Percentiles rank a stretch among this genome's conserved stretches.
Evolutionary conservation across 768 basidiomycete species (phyloP).

Genomic region (Podaxis rugospora): DNA sequence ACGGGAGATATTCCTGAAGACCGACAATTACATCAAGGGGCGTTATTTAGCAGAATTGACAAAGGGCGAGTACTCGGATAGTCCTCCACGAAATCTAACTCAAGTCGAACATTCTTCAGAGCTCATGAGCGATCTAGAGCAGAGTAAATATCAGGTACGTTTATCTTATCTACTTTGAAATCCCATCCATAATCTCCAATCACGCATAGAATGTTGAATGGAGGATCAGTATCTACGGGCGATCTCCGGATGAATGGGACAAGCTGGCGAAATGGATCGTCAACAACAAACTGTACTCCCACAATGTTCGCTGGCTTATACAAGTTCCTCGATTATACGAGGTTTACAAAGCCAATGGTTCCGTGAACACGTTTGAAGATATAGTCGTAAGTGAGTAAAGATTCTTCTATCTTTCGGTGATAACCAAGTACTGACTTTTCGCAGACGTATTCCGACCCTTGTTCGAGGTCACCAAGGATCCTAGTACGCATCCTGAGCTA

Average conservation of each 20-base stretch:
- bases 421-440: background rate
- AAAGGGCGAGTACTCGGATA: slow-evolving; percentile 47
- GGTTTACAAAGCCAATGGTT: slow-evolving; percentile 87
- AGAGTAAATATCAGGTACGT: slow-evolving; percentile 93
- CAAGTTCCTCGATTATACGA: slow-evolving; percentile 94
- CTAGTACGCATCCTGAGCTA: slow-evolving; percentile 84
- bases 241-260: slow-evolving; percentile 87
- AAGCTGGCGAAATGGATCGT: slow-evolving; percentile 97
- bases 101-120: slow-evolving; percentile 41
- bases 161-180: background rate
- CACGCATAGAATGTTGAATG: slow-evolving; percentile 83
- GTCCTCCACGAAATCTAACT: background rate
- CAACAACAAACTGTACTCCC: slow-evolving; percentile 87
- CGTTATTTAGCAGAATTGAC: slow-evolving; percentile 94
- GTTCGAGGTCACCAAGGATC: slow-evolving; percentile 95
- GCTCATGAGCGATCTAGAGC: slow-evolving; percentile 95
- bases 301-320: slow-evolving; percentile 97
- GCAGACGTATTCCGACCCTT: slow-evolving; percentile 89
- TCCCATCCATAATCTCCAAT: background rate
- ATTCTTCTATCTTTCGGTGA: background rate
- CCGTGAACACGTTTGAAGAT: slow-evolving; percentile 84
- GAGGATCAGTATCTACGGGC: slow-evolving; percentile 94
- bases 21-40: slow-evolving; percentile 91
- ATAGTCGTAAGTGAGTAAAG: slow-evolving; percentile 74
- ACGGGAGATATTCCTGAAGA: slow-evolving; percentile 97